These are phyloP conservation scores for Phialocephala subalpina DNA, from an alignment of 2,329 filamentous ascomycete species.

Conservation along the genomic window DNA sequence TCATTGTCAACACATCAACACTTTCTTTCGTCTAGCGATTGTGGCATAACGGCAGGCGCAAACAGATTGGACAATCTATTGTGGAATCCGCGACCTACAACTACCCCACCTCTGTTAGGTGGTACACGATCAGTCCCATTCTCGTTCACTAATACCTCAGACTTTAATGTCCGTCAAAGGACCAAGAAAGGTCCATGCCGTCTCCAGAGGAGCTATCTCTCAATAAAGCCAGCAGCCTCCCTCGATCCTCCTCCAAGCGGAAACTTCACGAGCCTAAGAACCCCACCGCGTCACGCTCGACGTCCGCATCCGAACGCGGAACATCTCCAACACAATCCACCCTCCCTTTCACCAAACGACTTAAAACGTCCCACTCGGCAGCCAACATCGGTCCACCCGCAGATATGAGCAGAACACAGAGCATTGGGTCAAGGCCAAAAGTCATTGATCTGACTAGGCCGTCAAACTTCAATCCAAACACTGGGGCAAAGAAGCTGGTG, in stretches of 20 bases:
- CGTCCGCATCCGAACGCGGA: slow-evolving; percentile 12
- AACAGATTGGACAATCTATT: not conserved
- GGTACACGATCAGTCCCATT: not conserved
- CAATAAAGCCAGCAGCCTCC: slow-evolving; percentile 30
- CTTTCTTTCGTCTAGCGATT: not conserved
- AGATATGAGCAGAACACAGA: slow-evolving; percentile 36
- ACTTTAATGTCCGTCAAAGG: slow-evolving; percentile 37
- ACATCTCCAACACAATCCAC: slow-evolving; percentile 14
- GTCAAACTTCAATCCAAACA: slow-evolving; percentile 71
- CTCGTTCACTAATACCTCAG: slow-evolving; percentile 1
- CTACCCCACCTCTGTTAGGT: slow-evolving; percentile 10
- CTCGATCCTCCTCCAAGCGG: slow-evolving; percentile 35
- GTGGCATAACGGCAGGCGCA: not conserved
- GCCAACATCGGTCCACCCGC: slow-evolving; percentile 24
- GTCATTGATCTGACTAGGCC: slow-evolving; percentile 38
- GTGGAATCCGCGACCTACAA: not conserved
- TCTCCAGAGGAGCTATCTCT: slow-evolving; percentile 36
- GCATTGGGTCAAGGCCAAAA: slow-evolving; percentile 26
- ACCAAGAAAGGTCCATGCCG: slow-evolving; percentile 42
- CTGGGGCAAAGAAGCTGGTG: slow-evolving; percentile 84
- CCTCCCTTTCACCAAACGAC: slow-evolving; percentile 64
- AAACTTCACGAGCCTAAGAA: slow-evolving; percentile 32
- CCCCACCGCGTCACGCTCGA: slow-evolving; percentile 13
- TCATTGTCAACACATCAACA: not conserved
- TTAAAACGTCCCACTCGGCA: slow-evolving; percentile 74